phyloP scores from a whole-genome alignment of 768 basidiomycete genomes.

The Mycena belliarum region DNA sequence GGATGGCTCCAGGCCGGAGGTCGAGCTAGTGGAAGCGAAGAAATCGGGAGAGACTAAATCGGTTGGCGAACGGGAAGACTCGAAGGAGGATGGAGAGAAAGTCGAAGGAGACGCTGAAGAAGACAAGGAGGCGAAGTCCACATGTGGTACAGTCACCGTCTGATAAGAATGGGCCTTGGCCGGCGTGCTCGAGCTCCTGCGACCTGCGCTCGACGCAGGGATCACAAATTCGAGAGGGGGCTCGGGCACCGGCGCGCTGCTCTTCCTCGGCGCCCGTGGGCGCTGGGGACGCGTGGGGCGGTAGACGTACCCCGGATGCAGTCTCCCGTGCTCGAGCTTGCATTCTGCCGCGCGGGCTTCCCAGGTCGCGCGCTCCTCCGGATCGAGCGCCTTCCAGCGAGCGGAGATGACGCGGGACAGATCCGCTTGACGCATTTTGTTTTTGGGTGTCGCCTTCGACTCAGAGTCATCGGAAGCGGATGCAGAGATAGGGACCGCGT shows the following conservation, averaged over 20 bases:
- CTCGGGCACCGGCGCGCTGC: background rate
- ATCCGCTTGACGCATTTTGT: conserved; percentile 72
- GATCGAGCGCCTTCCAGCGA: conserved; percentile 70
- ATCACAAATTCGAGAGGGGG: background rate
- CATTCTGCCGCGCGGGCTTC: conserved; percentile 75
- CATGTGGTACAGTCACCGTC: no score
- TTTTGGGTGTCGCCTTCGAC: background rate
- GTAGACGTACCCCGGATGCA: conserved; percentile 78
- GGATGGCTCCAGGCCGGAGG: no score
- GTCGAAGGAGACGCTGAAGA: no score
- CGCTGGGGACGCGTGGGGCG: conserved; percentile 59
- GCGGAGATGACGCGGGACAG: conserved; percentile 80
- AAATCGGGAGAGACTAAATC: no score
- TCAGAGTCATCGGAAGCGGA: conserved; percentile 1
- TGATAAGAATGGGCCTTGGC: no score
- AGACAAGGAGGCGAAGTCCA: no score
- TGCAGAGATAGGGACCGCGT: background rate
- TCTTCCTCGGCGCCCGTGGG: conserved; percentile 47
- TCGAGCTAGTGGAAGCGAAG: no score
- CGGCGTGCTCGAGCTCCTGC: no score
- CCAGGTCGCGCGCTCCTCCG: conserved; percentile 72
- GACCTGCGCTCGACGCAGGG: background rate
- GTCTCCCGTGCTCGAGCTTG: conserved; percentile 74
- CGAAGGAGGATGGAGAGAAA: no score
- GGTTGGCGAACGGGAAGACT: no score